Base-by-base conservation (phyloP, 257 asterid genomes). In the Capsicum chinense region DNA sequence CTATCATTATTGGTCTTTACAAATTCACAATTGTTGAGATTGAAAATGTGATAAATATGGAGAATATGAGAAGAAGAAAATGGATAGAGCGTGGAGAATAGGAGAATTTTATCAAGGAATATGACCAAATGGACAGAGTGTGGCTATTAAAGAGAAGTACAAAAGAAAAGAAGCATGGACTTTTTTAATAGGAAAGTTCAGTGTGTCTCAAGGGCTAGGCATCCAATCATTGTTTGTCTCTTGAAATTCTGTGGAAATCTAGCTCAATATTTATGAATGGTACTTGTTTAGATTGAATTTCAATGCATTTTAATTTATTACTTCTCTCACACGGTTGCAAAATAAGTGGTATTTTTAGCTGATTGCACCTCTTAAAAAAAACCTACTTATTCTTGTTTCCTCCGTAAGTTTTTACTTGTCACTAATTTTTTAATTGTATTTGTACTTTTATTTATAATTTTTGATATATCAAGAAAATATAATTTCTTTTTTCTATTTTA, bases 211-310 rank as follows among this genome's bases (percentile, higher is more conserved):
- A 88, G 95, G 84, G 97, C 92, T 60, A 84, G 97, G 81, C 97
- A 93, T 86, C 95, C 95, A 0, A 92, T 90, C 80, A 94, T 94
- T 11, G 97, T 94, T 7, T 86, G 93, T 44, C 93, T 94, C 2
- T 90, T 94, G 44, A 97, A 97, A 73, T 93, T 87, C 59, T 94
- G 98, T 85, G 98, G 98, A 87, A 93, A 94, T 78, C 89, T 94
- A 1, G 94, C 97, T 54, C 94, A 93, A 33, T 90, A 91, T 86
- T 93, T 69, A 83, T 91, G 33, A 88, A 97, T 94, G 87, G 1
- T 26, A 26, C 33, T 26, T 26, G 92, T 67, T 62, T 17, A 26
- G 33, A 26, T 13, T 71, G 21, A 60, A 60, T 11, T 71, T 47
- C 47, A 47, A 19, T 17, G 2, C 35, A 17, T 60, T 60, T 60